Base-by-base conservation (phyloP, 1,139 yeast genomes). In the Pichia sp. region DNA sequence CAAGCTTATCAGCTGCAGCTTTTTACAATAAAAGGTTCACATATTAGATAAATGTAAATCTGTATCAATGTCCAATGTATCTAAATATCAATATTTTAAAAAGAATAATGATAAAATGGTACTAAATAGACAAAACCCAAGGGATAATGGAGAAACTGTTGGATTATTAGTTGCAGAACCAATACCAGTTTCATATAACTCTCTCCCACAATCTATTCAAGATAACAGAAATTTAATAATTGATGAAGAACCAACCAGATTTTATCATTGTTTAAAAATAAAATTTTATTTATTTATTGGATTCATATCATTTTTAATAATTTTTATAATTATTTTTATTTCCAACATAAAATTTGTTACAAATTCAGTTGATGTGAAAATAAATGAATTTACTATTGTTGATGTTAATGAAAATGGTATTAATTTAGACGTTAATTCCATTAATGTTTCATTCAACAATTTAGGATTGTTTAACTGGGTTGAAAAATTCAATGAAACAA, bases 131-230 rank as follows among this genome's bases (percentile, higher is more conserved):
- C 16, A 16, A 16, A 16, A 16, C 16, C 34, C 27, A 23, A 12
- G 5, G 24, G 4, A 29, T 11, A 16, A 28, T 32, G 31, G 37
- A 6, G 45, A 37, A 20, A 37, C 40, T 6, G 30, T 37, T 22
- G 31, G 35, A 29, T 42, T 46, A 26, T 37, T 46, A 11, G 28
- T 26, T 12, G 40, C 39, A 5, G 40, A 46, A 2, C 43, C 46
- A 8, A 25, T n/a, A n/a, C 42, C 46, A 31, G 12, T 39, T 6
- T 35, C 37, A 6, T 39, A 41, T 29, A 27, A 36, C 24, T 30
- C 38, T 4, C 26, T 39, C 9, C 46, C 43, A 2, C 20, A 30
- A 6, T 35, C 28, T 9, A 37, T 46, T 25, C 41, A 29, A 12
- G 31, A 37, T n/a, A 37, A 31, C 29, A 40, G 40, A 26, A 25